Base-by-base conservation (phyloP, 345 rosid species). In the Gossypium herbaceum region DNA sequence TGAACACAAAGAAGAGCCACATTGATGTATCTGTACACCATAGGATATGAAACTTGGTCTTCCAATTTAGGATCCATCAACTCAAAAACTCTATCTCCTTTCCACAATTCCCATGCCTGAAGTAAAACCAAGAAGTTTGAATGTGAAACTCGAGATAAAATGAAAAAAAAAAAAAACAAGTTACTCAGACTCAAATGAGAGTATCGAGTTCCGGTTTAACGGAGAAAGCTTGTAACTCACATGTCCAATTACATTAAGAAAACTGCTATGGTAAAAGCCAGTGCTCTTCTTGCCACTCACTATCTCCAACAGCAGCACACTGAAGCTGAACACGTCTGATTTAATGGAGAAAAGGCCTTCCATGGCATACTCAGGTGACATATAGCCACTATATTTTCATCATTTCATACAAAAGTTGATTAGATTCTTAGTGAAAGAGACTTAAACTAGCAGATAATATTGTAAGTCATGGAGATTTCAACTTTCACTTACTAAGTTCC, bases 1-100 rank as follows among this genome's bases (percentile, higher is more conserved):
- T 77, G 79, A 59, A 79, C 75, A 24, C 74, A 73, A 12, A 74
- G 71, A 74, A 61, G 71, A 12, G 48, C 70, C 47, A 78, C 58
- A 51, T 68, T 55, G 24, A 60, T 68, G 59, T 78, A 68, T 29
- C 77, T 68, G 4, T 60, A 7, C 39, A 56, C 56, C 51, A 15
- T 58, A 7, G 55, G 66, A 64, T 64, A 41, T n/a, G 69, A 10
- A 3, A 39, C 50, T 41, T 64, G 48, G 15, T 41, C 50, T 64
- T 64, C 25, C 68, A 64, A 4, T 10, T 19, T 64, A 64, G 69
- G 27, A 56, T 72, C 75, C 75, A 56, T 44, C 52, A 71, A 39
- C 27, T 71, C 74, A 27, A 55, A 12, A 8, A 44, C 27, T 55
- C 29, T 55, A 29, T 12, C 61, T 13, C 50, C 44, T 54, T 9